Evolutionary conservation across 257 asterid species (phyloP), one percentile per base, ranked within the genome.

Genomic region (Mentha longifolia): DNA sequence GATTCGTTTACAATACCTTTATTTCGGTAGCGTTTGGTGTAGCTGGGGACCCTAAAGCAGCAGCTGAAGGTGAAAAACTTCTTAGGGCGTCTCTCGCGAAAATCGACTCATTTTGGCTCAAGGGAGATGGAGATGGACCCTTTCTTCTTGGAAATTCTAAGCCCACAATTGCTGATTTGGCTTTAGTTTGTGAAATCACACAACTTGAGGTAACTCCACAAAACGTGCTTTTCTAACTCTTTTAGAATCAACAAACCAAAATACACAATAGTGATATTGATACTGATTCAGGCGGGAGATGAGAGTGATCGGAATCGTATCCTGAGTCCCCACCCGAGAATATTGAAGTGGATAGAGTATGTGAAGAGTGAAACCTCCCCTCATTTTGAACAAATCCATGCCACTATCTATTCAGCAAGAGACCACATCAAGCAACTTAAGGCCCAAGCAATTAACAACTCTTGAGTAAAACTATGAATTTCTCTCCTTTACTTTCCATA

Each of bases 111-210:
- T 69, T 75, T 71, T 92, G 98, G 98, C 96, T 92, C 42, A 78
- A 71, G 46, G n/a, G n/a, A n/a, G n/a, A n/a, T n/a, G 92, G 64
- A 59, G 84, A 83, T 6, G 84, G 84, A 16, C 87, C 79, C 0
- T 92, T 90, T 82, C 73, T 90, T 71, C 81, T 87, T 35, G 98
- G 97, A 17, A 82, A 84, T 45, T 65, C 81, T 15, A 82, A 88
- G 76, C 98, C 97, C 50, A 84, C 98, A 61, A 85, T 92, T 3
- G 96, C 97, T n/a, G 98, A 92, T 81, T 80, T 92, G 68, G 79
- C 90, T 66, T 77, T 92, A 76, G 96, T 78, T 55, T 92, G 96
- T 75, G 98, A 90, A 77, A 50, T 90, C 77, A 81, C 77, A 89
- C 90, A 90, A 77, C 85, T 90, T 69, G 82, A 90, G 92, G 98